A percentile compares a stretch with the other conserved stretches of the same genome.
Conservation (phyloP, 495 filamentous ascomycete genomes). For the Lophium mytilinum region DNA sequence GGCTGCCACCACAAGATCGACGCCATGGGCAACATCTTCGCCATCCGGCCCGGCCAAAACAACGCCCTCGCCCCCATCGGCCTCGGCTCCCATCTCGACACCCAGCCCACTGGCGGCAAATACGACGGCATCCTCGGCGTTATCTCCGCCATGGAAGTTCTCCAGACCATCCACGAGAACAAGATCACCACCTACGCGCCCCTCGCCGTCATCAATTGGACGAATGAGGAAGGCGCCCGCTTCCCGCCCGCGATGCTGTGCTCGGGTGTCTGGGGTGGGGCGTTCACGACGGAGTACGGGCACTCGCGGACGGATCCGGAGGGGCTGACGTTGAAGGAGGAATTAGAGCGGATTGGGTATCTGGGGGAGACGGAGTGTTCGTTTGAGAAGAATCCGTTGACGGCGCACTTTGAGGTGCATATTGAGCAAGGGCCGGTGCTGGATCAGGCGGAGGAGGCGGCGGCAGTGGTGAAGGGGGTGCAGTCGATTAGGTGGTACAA, state of each 20-base stretch:
- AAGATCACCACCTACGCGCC: constrained; percentile 7
- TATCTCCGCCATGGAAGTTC: constrained; percentile 3
- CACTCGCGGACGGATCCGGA: constrained; percentile 1
- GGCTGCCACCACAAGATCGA: constrained; percentile 10
- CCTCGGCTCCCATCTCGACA: constrained; percentile 7
- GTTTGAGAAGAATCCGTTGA: constrained; percentile 2
- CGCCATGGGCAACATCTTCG: constrained; percentile 15
- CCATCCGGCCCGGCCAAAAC: constrained; percentile 10
- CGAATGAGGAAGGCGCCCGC: constrained; percentile 14
- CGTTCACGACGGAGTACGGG: not conserved
- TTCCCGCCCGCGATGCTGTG: constrained; percentile 8
- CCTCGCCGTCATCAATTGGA: constrained; percentile 13
- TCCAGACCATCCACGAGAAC: constrained; percentile 3
- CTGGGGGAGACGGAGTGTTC: not conserved
- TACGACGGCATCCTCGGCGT: constrained; percentile 13
- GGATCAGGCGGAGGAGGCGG: constrained; percentile 1
- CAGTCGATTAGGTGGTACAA: constrained; percentile 13
- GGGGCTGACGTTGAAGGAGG: not conserved
- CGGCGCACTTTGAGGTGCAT: constrained; percentile 11
- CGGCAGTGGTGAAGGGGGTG: constrained; percentile 6
- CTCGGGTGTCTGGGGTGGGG: constrained; percentile 9
- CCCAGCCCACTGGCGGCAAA: constrained; percentile 6
- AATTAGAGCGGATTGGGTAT: constrained; percentile 10
- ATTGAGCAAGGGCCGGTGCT: constrained; percentile 14
- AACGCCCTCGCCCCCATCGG: constrained; percentile 9